These are phyloP conservation scores for Trichocladium antarcticum DNA, from an alignment of 495 filamentous ascomycete species.

Conservation along the genomic window DNA sequence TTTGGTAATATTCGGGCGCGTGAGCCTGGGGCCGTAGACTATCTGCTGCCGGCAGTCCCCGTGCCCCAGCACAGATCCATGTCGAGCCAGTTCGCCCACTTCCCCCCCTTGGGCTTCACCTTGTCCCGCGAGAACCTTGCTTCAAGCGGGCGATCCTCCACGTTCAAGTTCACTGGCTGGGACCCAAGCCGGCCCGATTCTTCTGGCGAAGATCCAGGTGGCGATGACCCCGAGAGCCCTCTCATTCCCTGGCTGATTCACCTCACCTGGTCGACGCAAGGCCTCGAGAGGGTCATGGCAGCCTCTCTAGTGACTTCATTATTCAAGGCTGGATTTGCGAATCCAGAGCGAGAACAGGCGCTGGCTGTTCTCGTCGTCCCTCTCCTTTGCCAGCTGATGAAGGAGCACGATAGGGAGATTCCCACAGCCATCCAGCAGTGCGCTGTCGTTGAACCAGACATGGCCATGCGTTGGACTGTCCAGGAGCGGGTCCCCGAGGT, in stretches of 20 bases:
- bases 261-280: constrained; percentile 50
- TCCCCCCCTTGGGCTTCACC: constrained; percentile 47
- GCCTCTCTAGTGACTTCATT: constrained; percentile 66
- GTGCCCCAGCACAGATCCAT: constrained; percentile 11
- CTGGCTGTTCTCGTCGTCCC: constrained; percentile 62
- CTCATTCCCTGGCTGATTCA: constrained; percentile 75
- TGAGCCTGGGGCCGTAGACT: constrained; percentile 46
- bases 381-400: constrained; percentile 57
- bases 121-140: constrained; percentile 31
- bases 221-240: constrained; percentile 63
- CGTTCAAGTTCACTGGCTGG: constrained; percentile 23
- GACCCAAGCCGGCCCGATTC: constrained; percentile 21
- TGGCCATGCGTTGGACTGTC: constrained; percentile 36
- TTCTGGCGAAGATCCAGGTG: constrained; percentile 20
- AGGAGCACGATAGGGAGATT: constrained; percentile 42
- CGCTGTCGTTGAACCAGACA: constrained; percentile 27
- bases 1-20: constrained; percentile 10
- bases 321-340: constrained; percentile 56
- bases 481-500: constrained; percentile 63
- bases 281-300: constrained; percentile 63
- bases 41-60: constrained; percentile 44
- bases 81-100: constrained; percentile 29
- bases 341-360: constrained; percentile 47
- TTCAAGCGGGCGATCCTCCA: constrained; percentile 17
- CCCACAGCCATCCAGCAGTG: constrained; percentile 15